Evolutionary conservation across 2,329 filamentous ascomycete species (phyloP).

Genomic region (Ambrosiella cleistominuta): DNA sequence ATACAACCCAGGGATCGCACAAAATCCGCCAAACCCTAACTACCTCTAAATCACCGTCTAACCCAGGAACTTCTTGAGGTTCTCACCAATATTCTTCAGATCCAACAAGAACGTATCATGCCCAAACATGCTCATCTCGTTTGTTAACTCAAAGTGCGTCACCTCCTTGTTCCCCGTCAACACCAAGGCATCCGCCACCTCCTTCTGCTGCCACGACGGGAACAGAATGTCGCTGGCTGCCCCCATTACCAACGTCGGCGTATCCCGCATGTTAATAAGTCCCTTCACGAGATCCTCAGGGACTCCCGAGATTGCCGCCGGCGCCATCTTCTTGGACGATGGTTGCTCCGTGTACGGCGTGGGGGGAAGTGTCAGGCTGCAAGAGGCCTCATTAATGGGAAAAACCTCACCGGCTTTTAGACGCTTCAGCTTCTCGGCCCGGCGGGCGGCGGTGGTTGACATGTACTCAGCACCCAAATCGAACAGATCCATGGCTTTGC

Average conservation of each 20-base stretch:
- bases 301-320: slow-evolving; percentile 28
- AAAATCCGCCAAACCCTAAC: neutral
- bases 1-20: neutral
- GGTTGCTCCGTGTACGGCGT: slow-evolving; percentile 74
- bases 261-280: slow-evolving; percentile 52
- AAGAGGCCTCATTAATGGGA: slow-evolving; percentile 27
- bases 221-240: slow-evolving; percentile 94
- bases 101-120: slow-evolving; percentile 94
- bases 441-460: slow-evolving; percentile 39
- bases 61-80: slow-evolving; percentile 59
- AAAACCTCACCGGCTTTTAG: slow-evolving; percentile 38
- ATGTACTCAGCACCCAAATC: slow-evolving; percentile 66
- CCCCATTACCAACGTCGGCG: slow-evolving; percentile 74
- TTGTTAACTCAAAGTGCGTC: slow-evolving; percentile 75
- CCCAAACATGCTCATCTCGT: slow-evolving; percentile 86
- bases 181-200: slow-evolving; percentile 71
- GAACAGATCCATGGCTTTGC: slow-evolving; percentile 97
- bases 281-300: slow-evolving; percentile 68
- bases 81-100: slow-evolving; percentile 77
- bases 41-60: slow-evolving; percentile 19
- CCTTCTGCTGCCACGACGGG: slow-evolving; percentile 92
- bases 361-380: slow-evolving; percentile 68
- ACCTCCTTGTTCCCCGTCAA: slow-evolving; percentile 64
- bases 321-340: slow-evolving; percentile 24
- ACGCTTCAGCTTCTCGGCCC: slow-evolving; percentile 41